Conservation (phyloP, 1,139 yeast species). For the Yamadazyma triangularis region DNA sequence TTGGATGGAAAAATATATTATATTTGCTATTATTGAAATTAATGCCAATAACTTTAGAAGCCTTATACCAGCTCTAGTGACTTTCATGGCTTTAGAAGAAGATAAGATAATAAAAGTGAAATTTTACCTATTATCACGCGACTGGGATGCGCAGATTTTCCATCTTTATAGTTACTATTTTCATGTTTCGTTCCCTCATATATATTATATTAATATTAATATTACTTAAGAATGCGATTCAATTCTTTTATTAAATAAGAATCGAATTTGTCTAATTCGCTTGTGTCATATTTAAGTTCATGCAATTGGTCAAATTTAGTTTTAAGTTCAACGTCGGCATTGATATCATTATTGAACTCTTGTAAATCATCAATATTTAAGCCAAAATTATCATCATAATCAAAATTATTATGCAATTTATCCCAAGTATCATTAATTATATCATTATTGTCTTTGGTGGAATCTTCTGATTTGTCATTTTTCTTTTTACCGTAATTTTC, state of each 20-base stretch:
- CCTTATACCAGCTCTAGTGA: too few species aligned
- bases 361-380: constrained; percentile 52
- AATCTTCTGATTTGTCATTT: constrained; percentile 22
- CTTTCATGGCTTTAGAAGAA: too few species aligned
- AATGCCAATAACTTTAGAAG: constrained; percentile 1
- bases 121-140: too few species aligned
- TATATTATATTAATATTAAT: too few species aligned
- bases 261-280: constrained; percentile 27
- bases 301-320: constrained; percentile 14
- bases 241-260: constrained; percentile 7
- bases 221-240: constrained; percentile 2
- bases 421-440: constrained; percentile 37
- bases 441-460: constrained; percentile 17
- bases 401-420: constrained; percentile 37
- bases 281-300: constrained; percentile 14
- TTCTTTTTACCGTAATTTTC: constrained; percentile 23
- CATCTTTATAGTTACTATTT: too few species aligned
- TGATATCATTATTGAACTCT: constrained; percentile 41
- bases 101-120: too few species aligned
- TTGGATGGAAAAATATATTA: background rate
- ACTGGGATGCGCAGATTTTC: too few species aligned
- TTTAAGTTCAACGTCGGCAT: constrained; percentile 17
- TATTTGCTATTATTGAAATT: background rate
- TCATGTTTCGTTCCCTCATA: too few species aligned
- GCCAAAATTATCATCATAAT: constrained; percentile 50